Evolutionary conservation across 306 rosid species (phyloP).

Genomic region (Delonix regia): DNA sequence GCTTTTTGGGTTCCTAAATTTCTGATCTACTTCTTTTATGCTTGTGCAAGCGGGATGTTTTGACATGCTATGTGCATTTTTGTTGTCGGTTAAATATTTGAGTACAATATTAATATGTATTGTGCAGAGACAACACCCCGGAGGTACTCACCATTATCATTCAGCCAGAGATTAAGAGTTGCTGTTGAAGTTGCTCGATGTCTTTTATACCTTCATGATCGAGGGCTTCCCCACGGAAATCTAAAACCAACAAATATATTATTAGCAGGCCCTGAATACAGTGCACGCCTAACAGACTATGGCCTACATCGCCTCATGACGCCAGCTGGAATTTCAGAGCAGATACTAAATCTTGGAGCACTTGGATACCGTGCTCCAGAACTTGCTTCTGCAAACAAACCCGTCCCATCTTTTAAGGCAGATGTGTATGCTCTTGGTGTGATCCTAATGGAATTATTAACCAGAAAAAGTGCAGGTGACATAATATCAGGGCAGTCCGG

Average conservation of each 20-base stretch:
- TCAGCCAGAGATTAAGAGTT: constrained; percentile 80
- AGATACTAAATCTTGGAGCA: constrained; percentile 91
- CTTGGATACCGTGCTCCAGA: constrained; percentile 96
- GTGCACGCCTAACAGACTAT: constrained; percentile 72
- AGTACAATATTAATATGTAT: constrained; percentile 40
- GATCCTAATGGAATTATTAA: constrained; percentile 86
- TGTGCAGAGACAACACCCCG: constrained; percentile 90
- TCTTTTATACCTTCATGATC: constrained; percentile 82
- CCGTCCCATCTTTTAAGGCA: constrained; percentile 85
- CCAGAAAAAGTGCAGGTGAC: constrained; percentile 96
- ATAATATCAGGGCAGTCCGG: constrained; percentile 95
- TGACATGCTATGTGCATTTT: constrained; percentile 32
- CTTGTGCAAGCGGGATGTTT: constrained; percentile 22
- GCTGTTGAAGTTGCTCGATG: constrained; percentile 81
- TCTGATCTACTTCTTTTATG: constrained; percentile 16
- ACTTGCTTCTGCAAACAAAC: constrained; percentile 72
- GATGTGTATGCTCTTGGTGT: constrained; percentile 95
- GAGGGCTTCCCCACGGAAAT: constrained; percentile 95
- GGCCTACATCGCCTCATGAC: constrained; percentile 96
- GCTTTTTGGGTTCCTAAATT: constrained; percentile 25
- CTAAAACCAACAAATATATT: constrained; percentile 84
- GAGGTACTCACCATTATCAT: constrained; percentile 79
- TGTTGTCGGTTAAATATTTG: constrained; percentile 5
- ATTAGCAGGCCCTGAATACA: constrained; percentile 67
- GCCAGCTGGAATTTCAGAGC: constrained; percentile 84